Conservation (phyloP, 2,329 filamentous ascomycete species). For the Didymosphaeria variabile region DNA sequence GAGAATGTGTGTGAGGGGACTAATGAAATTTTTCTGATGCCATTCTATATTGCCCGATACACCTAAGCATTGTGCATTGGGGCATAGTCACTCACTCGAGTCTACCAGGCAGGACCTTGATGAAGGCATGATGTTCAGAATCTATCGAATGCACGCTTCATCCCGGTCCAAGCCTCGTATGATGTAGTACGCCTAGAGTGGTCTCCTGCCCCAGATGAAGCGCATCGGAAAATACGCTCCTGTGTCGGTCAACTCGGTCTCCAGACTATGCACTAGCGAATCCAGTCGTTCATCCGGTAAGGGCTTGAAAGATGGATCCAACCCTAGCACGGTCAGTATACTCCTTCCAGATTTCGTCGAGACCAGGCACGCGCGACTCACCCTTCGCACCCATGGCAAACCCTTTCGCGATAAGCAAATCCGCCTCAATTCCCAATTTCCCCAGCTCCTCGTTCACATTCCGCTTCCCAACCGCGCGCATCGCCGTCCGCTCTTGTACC, state of each 20-base stretch:
- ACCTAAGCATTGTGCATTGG: not conserved
- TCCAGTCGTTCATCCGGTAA: slow-evolving; percentile 14
- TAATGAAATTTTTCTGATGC: not conserved
- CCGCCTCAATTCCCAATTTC: slow-evolving; percentile 14
- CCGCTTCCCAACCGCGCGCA: slow-evolving; percentile 22
- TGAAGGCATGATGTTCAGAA: not conserved
- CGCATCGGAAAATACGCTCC: slow-evolving; percentile 19
- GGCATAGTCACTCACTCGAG: not conserved
- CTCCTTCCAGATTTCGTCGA: not conserved
- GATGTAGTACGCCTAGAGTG: not conserved
- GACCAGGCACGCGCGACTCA: not conserved
- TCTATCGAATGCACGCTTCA: not conserved
- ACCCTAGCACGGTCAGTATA: slow-evolving; percentile 4
- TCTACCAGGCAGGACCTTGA: not conserved
- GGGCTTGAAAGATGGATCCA: slow-evolving; percentile 12
- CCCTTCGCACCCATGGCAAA: slow-evolving; percentile 20
- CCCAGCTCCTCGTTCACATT: slow-evolving; percentile 17
- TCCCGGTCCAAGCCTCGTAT: not conserved
- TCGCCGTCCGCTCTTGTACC: slow-evolving; percentile 19
- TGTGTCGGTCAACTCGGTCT: slow-evolving; percentile 14
- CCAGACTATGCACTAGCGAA: slow-evolving; percentile 9
- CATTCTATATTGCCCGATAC: not conserved
- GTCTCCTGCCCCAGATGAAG: slow-evolving; percentile 18
- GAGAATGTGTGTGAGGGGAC: not conserved
- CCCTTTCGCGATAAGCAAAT: slow-evolving; percentile 20